Evolutionary conservation across 2,329 filamentous ascomycete genomes (phyloP).

Genomic region (Davidsoniella virescens): DNA sequence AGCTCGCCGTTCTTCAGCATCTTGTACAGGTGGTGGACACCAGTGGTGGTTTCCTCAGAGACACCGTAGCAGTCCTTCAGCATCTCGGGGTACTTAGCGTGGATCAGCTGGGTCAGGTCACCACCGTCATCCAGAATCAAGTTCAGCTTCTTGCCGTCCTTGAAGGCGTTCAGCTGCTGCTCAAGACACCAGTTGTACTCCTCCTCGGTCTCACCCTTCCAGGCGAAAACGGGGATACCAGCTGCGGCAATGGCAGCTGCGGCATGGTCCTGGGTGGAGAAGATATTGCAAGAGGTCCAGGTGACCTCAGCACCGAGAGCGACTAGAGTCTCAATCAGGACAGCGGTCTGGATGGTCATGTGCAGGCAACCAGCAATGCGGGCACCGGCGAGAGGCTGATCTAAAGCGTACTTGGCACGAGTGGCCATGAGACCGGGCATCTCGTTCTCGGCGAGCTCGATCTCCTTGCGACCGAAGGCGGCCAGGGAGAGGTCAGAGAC

Average conservation of each 20-base stretch:
- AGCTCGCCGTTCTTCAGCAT: constrained; percentile 89
- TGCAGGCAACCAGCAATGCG: constrained; percentile 96
- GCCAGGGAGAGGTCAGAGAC: constrained; percentile 95
- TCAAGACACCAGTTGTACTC: constrained; percentile 99
- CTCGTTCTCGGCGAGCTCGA: constrained; percentile 89
- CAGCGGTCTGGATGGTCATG: constrained; percentile 99
- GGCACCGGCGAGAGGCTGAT: constrained; percentile 88
- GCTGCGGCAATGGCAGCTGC: constrained; percentile 90
- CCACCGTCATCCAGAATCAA: constrained; percentile 97
- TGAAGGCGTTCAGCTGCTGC: constrained; percentile 95
- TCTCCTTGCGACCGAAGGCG: constrained; percentile 97
- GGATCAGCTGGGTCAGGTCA: constrained; percentile 89
- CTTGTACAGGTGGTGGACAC: constrained; percentile 97
- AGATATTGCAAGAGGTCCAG: constrained; percentile 99
- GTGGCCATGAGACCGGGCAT: constrained; percentile 98
- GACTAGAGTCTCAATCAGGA: constrained; percentile 95
- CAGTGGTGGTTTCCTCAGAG: constrained; percentile 98
- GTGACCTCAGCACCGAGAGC: constrained; percentile 94
- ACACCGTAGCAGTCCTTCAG: constrained; percentile 97
- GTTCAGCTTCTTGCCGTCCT: constrained; percentile 92
- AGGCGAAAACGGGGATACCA: constrained; percentile 71
- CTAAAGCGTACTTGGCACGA: constrained; percentile 72
- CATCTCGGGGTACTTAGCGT: constrained; percentile 97
- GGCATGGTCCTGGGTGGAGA: constrained; percentile 97
- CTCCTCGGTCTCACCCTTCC: constrained; percentile 91